Percentiles rank a stretch among this genome's conserved stretches.
Evolutionary conservation across 2,329 filamentous ascomycete species (phyloP).

Genomic region (Amphichorda felina): DNA sequence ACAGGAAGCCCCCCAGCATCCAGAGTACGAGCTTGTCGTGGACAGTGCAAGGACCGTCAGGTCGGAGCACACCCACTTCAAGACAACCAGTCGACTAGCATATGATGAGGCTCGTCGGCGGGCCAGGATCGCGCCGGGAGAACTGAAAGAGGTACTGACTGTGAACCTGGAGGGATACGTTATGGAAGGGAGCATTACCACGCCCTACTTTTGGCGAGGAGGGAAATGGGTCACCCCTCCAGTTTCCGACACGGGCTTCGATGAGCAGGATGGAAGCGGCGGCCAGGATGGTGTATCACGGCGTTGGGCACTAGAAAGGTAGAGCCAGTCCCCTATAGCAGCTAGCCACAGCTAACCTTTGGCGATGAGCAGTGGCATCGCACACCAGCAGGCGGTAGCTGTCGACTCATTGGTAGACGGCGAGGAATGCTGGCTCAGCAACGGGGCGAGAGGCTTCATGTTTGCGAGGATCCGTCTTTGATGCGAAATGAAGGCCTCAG

Average conservation of each 20-base stretch:
- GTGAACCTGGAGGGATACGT: conserved; percentile 47
- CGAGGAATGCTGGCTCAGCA: conserved; percentile 81
- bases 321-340: not conserved
- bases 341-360: not conserved
- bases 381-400: conserved; percentile 51
- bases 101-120: conserved; percentile 62
- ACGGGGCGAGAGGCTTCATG: conserved; percentile 68
- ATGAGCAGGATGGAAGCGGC: conserved; percentile 73
- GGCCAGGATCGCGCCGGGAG: conserved; percentile 36
- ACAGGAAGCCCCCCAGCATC: conserved; percentile 4
- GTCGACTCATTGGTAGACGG: conserved; percentile 51
- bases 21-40: conserved; percentile 29
- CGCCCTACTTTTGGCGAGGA: conserved; percentile 65
- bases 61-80: conserved; percentile 68
- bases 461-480: conserved; percentile 1
- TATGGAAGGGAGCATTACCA: conserved; percentile 80
- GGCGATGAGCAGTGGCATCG: conserved; percentile 36
- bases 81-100: conserved; percentile 63
- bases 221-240: conserved; percentile 73
- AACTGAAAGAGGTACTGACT: conserved; percentile 62
- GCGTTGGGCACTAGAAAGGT: conserved; percentile 68
- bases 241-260: conserved; percentile 24
- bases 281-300: conserved; percentile 76
- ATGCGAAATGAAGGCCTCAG: not conserved
- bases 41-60: conserved; percentile 27